Conservation (phyloP, 441 rosid species). For the Jatropha multifida region DNA sequence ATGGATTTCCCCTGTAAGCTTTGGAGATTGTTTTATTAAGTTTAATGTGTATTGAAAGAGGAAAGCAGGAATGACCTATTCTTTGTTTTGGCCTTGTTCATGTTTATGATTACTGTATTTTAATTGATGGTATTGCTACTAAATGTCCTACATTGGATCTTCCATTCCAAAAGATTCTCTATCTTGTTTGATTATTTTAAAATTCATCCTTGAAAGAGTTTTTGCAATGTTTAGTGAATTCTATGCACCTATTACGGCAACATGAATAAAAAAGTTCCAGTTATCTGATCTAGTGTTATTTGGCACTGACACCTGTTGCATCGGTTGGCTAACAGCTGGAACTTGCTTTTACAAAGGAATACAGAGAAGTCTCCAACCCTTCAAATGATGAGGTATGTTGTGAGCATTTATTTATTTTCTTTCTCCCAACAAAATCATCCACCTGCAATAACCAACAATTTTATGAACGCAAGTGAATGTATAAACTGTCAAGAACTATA, state of each 20-base stretch:
- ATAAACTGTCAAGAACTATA: not conserved
- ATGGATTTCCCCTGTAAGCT: not conserved
- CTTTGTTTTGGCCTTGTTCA: not conserved
- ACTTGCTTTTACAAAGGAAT: conserved; percentile 60
- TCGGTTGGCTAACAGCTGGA: conserved; percentile 62
- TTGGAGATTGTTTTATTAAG: not conserved
- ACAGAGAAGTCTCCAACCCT: conserved; percentile 48
- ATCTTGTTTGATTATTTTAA: not conserved
- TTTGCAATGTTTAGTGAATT: conserved; percentile 6
- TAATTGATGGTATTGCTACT: not conserved
- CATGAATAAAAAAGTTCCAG: not conserved
- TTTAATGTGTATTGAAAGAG: not conserved
- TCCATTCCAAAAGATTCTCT: not conserved
- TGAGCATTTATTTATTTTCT: not conserved
- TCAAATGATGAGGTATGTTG: conserved; percentile 59
- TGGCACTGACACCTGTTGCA: conserved; percentile 3
- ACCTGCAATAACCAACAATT: not conserved
- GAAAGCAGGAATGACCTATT: not conserved
- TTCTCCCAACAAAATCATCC: not conserved
- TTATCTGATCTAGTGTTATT: conserved; percentile 3
- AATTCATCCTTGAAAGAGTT: not conserved
- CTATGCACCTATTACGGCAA: not conserved
- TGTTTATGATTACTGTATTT: not conserved
- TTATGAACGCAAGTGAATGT: not conserved
- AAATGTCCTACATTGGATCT: not conserved